Conservation (phyloP, 2,329 filamentous ascomycete species). For the Hypoxylon sp. region DNA sequence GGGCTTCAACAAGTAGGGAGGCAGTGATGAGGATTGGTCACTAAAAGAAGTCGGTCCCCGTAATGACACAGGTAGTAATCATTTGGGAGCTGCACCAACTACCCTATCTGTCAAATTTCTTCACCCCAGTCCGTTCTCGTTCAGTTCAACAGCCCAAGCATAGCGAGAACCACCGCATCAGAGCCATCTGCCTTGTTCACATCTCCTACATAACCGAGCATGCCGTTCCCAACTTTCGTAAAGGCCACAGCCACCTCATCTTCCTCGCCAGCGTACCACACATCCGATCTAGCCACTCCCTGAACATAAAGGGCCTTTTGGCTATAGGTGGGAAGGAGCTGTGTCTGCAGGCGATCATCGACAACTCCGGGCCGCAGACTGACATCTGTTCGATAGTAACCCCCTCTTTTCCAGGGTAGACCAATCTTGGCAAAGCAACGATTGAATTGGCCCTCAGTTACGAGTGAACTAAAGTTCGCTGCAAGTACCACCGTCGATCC, state of each 20-base stretch:
- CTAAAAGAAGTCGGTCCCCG: constrained; percentile 2
- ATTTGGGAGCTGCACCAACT: constrained; percentile 1
- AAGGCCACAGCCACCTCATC: constrained; percentile 46
- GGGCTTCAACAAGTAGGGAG: neutral
- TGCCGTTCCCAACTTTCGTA: constrained; percentile 48
- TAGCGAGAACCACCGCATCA: constrained; percentile 47
- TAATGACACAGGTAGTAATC: constrained; percentile 4
- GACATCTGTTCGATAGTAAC: constrained; percentile 39
- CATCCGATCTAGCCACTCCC: constrained; percentile 40
- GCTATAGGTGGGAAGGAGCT: constrained; percentile 47
- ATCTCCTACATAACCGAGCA: constrained; percentile 53
- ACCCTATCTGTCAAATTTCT: constrained; percentile 12
- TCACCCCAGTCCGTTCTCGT: constrained; percentile 8
- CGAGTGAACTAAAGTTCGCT: constrained; percentile 17
- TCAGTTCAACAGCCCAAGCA: constrained; percentile 48
- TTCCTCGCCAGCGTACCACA: constrained; percentile 46
- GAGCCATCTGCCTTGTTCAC: constrained; percentile 48
- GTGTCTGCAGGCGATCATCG: constrained; percentile 26
- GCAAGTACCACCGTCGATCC: constrained; percentile 22
- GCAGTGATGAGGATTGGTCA: constrained; percentile 9
- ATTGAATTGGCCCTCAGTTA: constrained; percentile 13
- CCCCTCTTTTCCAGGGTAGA: constrained; percentile 48
- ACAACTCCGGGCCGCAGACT: constrained; percentile 45
- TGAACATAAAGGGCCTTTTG: constrained; percentile 48
- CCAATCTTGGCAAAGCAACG: constrained; percentile 46